These are phyloP conservation scores for Crotalaria pallida DNA, from an alignment of 306 rosid species.

Conservation along the genomic window DNA sequence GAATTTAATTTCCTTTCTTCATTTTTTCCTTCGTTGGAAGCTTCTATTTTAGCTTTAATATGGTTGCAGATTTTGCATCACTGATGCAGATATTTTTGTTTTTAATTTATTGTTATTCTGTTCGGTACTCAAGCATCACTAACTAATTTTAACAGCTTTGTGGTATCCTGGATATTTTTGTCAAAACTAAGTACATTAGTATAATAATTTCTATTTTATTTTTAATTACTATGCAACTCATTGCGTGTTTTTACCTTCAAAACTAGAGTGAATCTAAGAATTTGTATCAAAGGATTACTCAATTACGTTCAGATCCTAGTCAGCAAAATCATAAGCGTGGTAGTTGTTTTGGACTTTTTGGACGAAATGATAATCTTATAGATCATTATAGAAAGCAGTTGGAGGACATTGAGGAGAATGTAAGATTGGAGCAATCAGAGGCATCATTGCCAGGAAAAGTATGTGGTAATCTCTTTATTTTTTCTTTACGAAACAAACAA, in stretches of 20 bases:
- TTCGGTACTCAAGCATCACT: background rate
- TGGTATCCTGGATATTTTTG: background rate
- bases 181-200: background rate
- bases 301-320: slow-evolving; percentile 44
- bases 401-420: slow-evolving; percentile 65
- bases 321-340: slow-evolving; percentile 26
- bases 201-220: background rate
- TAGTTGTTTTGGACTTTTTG: slow-evolving; percentile 49
- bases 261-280: slow-evolving; percentile 56
- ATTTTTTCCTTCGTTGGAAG: background rate
- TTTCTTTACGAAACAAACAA: background rate
- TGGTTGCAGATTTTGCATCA: background rate
- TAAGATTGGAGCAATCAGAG: slow-evolving; percentile 66
- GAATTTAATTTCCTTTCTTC: slow-evolving; percentile 13
- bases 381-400: slow-evolving; percentile 66
- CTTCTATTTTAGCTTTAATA: background rate
- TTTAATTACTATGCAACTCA: slow-evolving; percentile 4
- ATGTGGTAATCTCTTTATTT: slow-evolving; percentile 41
- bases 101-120: too few species aligned
- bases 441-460: slow-evolving; percentile 65
- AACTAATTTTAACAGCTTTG: background rate
- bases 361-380: slow-evolving; percentile 41
- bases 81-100: background rate
- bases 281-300: slow-evolving; percentile 39
- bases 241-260: slow-evolving; percentile 19